A percentile compares a stretch with the other conserved stretches of the same genome.
Evolutionary conservation across 1,284 basidiomycete genomes (phyloP).

Genomic region (Trametes hirsuta): DNA sequence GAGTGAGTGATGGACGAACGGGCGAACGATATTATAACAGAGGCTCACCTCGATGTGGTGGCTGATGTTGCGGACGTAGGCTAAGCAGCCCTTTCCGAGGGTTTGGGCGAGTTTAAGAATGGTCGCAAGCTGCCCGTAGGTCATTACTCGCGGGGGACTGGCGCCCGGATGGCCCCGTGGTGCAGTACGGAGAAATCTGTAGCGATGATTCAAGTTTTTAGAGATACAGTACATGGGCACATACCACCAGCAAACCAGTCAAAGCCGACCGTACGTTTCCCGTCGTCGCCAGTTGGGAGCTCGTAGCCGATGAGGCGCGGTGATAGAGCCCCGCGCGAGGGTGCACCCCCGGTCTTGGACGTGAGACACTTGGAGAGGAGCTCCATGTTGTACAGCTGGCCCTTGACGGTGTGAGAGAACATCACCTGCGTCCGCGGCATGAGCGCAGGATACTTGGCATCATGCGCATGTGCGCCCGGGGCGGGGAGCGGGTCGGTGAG

Average conservation of each 20-base stretch:
- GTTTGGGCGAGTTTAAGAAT: slow-evolving; percentile 55
- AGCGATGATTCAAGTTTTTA: neutral
- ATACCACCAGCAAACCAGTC: slow-evolving; percentile 88
- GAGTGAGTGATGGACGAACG: neutral
- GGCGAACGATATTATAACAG: neutral
- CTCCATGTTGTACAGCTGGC: slow-evolving; percentile 83
- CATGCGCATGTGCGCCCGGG: slow-evolving; percentile 25
- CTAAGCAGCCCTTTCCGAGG: slow-evolving; percentile 59
- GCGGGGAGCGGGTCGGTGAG: slow-evolving; percentile 47
- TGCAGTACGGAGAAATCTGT: slow-evolving; percentile 83
- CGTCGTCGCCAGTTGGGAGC: slow-evolving; percentile 63
- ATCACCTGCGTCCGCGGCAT: slow-evolving; percentile 72
- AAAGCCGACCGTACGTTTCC: slow-evolving; percentile 84
- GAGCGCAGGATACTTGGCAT: neutral
- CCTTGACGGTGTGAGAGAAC: slow-evolving; percentile 92
- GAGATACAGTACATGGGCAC: slow-evolving; percentile 25
- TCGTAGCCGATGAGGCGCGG: slow-evolving; percentile 85
- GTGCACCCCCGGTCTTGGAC: slow-evolving; percentile 27
- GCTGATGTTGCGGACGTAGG: slow-evolving; percentile 82
- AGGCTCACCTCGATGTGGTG: slow-evolving; percentile 75
- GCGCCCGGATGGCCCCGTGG: slow-evolving; percentile 86
- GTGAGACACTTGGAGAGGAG: slow-evolving; percentile 71
- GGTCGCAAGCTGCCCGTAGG: slow-evolving; percentile 59
- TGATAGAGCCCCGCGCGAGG: slow-evolving; percentile 27
- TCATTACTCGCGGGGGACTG: slow-evolving; percentile 81